phyloP scores from a whole-genome alignment of 129 eudicot genomes.

The Tagetes patula region DNA sequence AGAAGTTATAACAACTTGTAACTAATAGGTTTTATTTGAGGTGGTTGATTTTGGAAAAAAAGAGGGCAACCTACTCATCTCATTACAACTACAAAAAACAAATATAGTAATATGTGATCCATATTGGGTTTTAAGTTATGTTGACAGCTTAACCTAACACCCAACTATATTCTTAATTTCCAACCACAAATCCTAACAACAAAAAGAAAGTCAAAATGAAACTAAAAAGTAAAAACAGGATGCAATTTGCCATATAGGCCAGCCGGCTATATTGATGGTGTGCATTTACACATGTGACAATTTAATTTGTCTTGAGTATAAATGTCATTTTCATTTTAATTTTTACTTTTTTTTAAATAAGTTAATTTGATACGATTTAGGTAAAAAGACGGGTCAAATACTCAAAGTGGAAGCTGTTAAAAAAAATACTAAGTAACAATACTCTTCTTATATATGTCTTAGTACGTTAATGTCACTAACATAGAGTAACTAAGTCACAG shows the following conservation, averaged over 20 bases:
- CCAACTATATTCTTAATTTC: constrained; percentile 14
- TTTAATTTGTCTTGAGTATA: neutral
- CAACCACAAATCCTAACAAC: no score
- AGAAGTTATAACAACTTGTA: neutral
- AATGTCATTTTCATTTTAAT: neutral
- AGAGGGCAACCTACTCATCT: constrained; percentile 24
- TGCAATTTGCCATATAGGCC: neutral
- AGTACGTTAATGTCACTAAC: no score
- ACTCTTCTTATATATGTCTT: no score
- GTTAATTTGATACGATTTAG: neutral
- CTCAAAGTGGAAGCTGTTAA: neutral
- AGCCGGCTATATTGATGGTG: neutral
- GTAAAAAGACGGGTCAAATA: neutral
- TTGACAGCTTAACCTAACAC: constrained; percentile 29
- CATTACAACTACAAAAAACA: neutral
- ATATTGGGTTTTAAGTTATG: constrained; percentile 18
- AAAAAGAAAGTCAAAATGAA: neutral
- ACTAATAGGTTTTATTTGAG: constrained; percentile 13
- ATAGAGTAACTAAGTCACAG: no score
- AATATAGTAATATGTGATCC: constrained; percentile 1
- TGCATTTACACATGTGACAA: neutral
- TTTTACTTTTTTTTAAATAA: neutral
- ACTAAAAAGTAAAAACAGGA: neutral
- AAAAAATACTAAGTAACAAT: no score
- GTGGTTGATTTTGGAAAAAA: constrained; percentile 12